Evolutionary conservation across 2,329 filamentous ascomycete species (phyloP), one percentile per base, ranked within the genome.

Genomic region (Aspergillus sergii): DNA sequence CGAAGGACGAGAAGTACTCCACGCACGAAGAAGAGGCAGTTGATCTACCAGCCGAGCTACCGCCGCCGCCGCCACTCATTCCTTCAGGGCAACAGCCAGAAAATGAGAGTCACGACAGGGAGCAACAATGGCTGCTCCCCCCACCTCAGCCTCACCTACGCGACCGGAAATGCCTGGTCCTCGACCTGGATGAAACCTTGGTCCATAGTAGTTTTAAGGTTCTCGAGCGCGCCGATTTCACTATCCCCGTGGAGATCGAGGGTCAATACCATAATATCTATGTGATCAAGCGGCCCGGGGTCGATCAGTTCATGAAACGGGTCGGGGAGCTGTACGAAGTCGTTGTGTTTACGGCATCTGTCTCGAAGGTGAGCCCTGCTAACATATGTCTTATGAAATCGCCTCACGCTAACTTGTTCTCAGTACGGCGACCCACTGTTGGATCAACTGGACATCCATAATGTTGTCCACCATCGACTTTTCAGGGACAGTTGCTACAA

Each of bases 121-220:
- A 83, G 57, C 87, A 87, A 68, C 89, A 89, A 72, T 92, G 86
- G 80, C 83, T 99, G 41, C 82, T 99, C 60, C 93, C 93, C n/a
- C 89, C 94, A 0, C 86, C 94, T 68, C 84, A 89, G 46, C 89
- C 92, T 30, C 89, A 92, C 70, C 88, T 95, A 72, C 89, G 91
- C 78, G 93, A 93, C 32, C 90, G 92, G 75, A 99, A 99, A 79
- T 99, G 95, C 72, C 82, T 99, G 46, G 94, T 99, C 21, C 85
- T 99, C 53, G 95, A 99, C 81, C 83, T 99, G 65, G 95, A 99
- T 71, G 95, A 99, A 79, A 99, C 95, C 1, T 82, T 99, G 58
- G 95, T 99, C 28, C 95, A 99, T 82, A 98, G 95, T 78, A 98
- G 95, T 71, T 99, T 99, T 82, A 99, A 99, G 87, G 95, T 98